Percentiles rank a stretch among this genome's conserved stretches.
Conservation (phyloP, 2,329 filamentous ascomycete species). For the Exophiala calicioides region DNA sequence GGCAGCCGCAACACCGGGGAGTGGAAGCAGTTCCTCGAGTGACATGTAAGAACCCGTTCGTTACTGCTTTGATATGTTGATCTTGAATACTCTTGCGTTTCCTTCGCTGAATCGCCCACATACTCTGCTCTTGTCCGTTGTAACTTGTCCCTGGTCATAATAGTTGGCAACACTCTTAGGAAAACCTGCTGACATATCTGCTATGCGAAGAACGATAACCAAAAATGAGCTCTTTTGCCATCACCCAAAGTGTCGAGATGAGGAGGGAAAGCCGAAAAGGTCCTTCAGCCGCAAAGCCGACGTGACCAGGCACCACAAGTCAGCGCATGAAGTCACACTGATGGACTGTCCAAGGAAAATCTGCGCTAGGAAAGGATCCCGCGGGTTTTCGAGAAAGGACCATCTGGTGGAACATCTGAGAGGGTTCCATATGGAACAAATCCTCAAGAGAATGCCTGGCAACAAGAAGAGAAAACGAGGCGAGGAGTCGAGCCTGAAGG, state of each 20-base stretch:
- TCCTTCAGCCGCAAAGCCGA: constrained; percentile 51
- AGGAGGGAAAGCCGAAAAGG: constrained; percentile 12
- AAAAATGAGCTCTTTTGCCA: constrained; percentile 26
- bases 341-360: constrained; percentile 47
- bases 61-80: neutral
- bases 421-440: constrained; percentile 55
- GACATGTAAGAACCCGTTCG: neutral
- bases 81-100: neutral
- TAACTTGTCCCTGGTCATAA: neutral
- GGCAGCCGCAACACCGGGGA: too few species aligned
- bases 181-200: neutral
- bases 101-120: neutral
- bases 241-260: constrained; percentile 32
- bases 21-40: neutral
- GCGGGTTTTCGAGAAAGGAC: constrained; percentile 59
- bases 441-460: constrained; percentile 34
- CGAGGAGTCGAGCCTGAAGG: neutral
- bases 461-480: constrained; percentile 4
- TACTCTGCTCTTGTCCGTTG: neutral
- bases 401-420: constrained; percentile 60
- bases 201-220: neutral
- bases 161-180: too few species aligned
- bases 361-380: constrained; percentile 48
- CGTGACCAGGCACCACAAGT: constrained; percentile 51
- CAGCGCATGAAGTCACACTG: constrained; percentile 44